Conservation (phyloP, 768 basidiomycete species). For the Astraeus odoratus region DNA sequence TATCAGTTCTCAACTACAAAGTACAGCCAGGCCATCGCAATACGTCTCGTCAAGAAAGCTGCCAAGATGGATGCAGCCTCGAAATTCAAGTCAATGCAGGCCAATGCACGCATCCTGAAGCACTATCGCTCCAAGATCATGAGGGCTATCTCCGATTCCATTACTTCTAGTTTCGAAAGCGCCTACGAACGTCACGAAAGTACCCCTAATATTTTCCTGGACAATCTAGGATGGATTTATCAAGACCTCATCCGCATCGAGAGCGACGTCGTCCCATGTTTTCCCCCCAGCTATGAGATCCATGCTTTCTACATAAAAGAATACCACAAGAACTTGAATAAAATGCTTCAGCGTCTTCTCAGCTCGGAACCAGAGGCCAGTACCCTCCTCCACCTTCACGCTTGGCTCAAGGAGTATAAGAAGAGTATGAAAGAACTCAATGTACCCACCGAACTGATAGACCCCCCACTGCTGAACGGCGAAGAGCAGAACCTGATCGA, state of each 20-base stretch:
- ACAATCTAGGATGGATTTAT: constrained; percentile 83
- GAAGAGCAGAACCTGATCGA: constrained; percentile 92
- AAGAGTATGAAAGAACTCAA: constrained; percentile 92
- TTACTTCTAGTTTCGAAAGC: constrained; percentile 62
- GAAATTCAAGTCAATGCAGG: constrained; percentile 90
- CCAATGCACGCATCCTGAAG: constrained; percentile 88
- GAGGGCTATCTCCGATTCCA: constrained; percentile 72
- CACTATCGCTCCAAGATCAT: constrained; percentile 89
- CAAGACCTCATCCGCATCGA: constrained; percentile 93
- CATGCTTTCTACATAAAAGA: constrained; percentile 76
- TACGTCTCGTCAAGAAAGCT: constrained; percentile 90
- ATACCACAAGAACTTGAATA: constrained; percentile 83
- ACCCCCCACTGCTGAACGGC: constrained; percentile 90
- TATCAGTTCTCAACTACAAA: neutral
- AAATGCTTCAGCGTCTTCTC: constrained; percentile 62
- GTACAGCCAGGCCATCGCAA: constrained; percentile 73
- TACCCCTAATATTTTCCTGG: constrained; percentile 68
- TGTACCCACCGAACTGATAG: constrained; percentile 70
- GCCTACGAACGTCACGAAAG: constrained; percentile 57
- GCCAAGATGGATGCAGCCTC: constrained; percentile 89
- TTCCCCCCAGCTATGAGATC: constrained; percentile 90
- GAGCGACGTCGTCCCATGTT: constrained; percentile 81
- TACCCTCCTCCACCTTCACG: constrained; percentile 75
- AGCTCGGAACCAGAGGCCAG: constrained; percentile 81
- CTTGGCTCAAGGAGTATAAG: constrained; percentile 95